A percentile compares a stretch with the other conserved stretches of the same genome.
Conservation (phyloP, 495 filamentous ascomycete species). For the Xylaria intraflava region DNA sequence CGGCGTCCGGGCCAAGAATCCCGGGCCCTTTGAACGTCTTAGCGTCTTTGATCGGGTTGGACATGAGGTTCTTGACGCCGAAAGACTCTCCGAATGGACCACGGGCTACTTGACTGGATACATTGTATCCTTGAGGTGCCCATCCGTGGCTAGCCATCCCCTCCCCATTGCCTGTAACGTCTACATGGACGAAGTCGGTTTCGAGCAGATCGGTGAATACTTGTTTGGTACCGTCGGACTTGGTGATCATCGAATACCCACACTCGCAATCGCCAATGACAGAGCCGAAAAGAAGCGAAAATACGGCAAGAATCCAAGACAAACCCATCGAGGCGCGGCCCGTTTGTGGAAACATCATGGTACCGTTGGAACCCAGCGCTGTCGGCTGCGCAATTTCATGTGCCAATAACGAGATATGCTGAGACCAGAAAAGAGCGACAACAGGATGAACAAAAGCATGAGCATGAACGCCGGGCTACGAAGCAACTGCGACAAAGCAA, state of each 20-base stretch:
- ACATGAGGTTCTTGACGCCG: constrained; percentile 45
- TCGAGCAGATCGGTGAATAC: constrained; percentile 65
- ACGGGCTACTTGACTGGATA: constrained; percentile 42
- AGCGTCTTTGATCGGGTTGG: constrained; percentile 40
- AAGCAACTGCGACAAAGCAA: not conserved
- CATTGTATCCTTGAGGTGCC: constrained; percentile 57
- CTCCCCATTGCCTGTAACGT: constrained; percentile 39
- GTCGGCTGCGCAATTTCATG: not conserved
- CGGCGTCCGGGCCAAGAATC: constrained; percentile 43
- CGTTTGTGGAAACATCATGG: not conserved
- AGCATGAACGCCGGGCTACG: not conserved
- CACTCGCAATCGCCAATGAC: constrained; percentile 58
- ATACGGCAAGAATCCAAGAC: constrained; percentile 9
- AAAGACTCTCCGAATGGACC: constrained; percentile 64
- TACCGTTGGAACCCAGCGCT: constrained; percentile 5
- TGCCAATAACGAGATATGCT: not conserved
- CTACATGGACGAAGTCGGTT: constrained; percentile 58
- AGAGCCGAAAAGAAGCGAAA: constrained; percentile 12
- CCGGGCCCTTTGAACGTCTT: constrained; percentile 33
- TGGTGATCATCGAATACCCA: constrained; percentile 48
- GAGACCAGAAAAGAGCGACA: not conserved
- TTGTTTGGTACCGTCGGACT: constrained; percentile 31
- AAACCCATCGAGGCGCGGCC: constrained; percentile 13
- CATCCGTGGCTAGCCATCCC: constrained; percentile 35
- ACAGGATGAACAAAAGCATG: not conserved